These are phyloP conservation scores for Eimeria zaria DNA, from an alignment of 169 alveolate genomes.

Conservation along the genomic window DNA sequence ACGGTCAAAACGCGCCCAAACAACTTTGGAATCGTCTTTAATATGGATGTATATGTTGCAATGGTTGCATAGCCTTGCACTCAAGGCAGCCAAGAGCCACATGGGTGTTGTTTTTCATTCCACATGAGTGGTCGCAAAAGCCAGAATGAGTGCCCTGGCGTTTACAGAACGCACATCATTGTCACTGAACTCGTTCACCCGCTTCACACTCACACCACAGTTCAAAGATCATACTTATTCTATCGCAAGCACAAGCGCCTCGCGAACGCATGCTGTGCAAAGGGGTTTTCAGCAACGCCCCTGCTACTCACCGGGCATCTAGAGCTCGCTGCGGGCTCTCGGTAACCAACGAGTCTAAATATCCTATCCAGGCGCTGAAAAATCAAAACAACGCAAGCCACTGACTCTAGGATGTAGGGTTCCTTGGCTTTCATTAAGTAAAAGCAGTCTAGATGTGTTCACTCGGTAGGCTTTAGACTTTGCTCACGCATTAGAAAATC, in stretches of 20 bases:
- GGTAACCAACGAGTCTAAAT: constrained; percentile 40
- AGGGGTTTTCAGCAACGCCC: background rate
- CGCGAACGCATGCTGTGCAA: background rate
- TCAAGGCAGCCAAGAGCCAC: background rate
- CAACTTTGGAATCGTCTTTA: background rate
- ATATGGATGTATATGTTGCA: background rate
- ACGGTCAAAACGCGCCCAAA: background rate
- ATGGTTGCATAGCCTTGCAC: background rate
- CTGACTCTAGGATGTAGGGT: background rate
- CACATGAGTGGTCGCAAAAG: background rate
- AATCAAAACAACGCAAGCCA: background rate
- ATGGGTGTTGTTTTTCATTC: background rate
- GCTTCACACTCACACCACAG: background rate
- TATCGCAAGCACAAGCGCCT: background rate
- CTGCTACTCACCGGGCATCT: constrained; percentile 59
- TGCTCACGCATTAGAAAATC: constrained; percentile 77
- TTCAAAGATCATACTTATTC: background rate
- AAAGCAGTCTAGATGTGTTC: background rate
- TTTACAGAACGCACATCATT: background rate
- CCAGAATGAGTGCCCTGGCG: background rate
- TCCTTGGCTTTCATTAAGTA: background rate
- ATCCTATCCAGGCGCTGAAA: constrained; percentile 54
- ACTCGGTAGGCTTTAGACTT: background rate
- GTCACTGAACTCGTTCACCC: background rate
- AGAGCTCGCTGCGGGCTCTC: constrained; percentile 71